Evolutionary conservation across 495 filamentous ascomycete genomes (phyloP), one percentile per base, ranked within the genome.

Genomic region (Hamigera avellanea): DNA sequence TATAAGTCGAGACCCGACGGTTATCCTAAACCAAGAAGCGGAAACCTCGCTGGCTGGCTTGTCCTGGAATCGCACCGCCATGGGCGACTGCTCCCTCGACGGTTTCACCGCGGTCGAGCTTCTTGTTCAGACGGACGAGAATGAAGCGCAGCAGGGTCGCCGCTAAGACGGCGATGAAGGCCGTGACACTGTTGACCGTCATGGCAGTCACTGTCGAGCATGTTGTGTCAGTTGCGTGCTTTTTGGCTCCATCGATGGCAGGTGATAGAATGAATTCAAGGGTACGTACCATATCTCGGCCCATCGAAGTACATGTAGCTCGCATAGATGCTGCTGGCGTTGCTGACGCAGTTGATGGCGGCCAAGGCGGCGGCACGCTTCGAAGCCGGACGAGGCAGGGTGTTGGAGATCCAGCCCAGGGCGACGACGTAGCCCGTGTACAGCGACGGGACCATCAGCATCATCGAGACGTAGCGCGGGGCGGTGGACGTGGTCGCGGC

Each of bases 351-450:
- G 46, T 93, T 93, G 52, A 88, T 86, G 41, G 75, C 72, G 8
- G 85, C 86, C 2, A 89, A 57, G 0, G 82, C 83, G 1, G 83
- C 86, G 1, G 86, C 84, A 39, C 84, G 77, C 59, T 93, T 93
- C 0, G 81, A 76, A 0, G 81, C 84, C 1, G 86, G 86, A n/a
- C 86, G 75, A 2, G 84, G 83, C 27, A 93, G 66, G 2, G 77
- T 78, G 53, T 83, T 86, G 21, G 69, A 76, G 46, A 88, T 87
- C 84, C 83, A 91, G 8, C 76, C 75, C 7, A 89, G 64, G 6
- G 70, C 69, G 2, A 89, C 80, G 1, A 83, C 81, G 43, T 81
- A 88, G 12, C 73, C 77, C 0, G 61, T 49, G 37, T 70, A 67
- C 25, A 66, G 45, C 0, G 60, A 59, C n/a, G n/a, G n/a, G 6